These are phyloP conservation scores for Leccinum ochraceum DNA, from an alignment of 768 basidiomycete genomes.

Conservation along the genomic window DNA sequence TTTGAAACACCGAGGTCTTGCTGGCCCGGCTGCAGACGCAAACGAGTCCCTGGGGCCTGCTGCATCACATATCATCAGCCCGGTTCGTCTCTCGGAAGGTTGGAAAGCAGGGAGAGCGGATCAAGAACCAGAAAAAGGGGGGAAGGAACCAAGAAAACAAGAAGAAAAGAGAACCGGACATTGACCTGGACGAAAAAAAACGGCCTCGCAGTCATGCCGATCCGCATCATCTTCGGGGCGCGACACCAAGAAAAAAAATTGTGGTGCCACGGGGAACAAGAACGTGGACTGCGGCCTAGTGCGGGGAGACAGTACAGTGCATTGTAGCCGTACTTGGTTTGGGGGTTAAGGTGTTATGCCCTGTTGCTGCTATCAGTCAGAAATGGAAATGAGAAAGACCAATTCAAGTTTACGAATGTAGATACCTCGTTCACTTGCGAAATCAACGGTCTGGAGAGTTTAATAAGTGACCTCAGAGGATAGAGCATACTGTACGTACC, in stretches of 20 bases:
- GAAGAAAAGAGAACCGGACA: neutral
- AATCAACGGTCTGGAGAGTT: conserved; percentile 27
- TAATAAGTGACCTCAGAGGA: neutral
- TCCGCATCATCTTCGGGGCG: neutral
- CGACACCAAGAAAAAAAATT: neutral
- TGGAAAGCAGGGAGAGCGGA: neutral
- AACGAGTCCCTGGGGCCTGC: neutral
- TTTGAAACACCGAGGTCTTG: neutral
- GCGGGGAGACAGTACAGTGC: neutral
- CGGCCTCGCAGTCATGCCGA: neutral
- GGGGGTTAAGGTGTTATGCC: neutral
- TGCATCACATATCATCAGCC: neutral
- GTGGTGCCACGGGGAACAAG: neutral
- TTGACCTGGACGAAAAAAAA: neutral
- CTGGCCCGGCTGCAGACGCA: neutral
- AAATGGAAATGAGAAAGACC: neutral
- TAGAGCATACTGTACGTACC: conserved; percentile 33
- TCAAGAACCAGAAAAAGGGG: neutral
- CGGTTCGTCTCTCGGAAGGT: neutral
- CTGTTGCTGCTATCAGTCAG: neutral
- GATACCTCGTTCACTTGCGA: conserved; percentile 33
- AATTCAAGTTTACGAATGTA: conserved; percentile 24
- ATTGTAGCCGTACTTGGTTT: neutral
- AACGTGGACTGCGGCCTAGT: neutral
- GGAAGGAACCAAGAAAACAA: neutral